A percentile compares a stretch with the other conserved stretches of the same genome.
phyloP scores from a whole-genome alignment of 176 grass and related monocot genomes.

The Oryza brachyantha region DNA sequence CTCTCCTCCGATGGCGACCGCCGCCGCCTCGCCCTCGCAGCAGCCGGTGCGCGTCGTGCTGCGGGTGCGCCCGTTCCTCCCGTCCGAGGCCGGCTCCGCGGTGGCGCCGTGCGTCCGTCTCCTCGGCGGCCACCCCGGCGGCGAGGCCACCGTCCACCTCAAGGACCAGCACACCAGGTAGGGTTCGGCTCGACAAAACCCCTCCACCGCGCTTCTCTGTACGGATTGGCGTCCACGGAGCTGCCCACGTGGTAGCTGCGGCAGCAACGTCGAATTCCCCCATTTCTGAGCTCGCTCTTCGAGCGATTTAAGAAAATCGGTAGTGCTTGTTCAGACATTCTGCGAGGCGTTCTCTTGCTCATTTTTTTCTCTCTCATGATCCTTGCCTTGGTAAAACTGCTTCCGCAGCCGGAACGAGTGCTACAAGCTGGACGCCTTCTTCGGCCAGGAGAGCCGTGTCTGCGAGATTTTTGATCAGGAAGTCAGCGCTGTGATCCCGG shows the following conservation, averaged over 20 bases:
- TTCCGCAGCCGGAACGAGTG: conserved; percentile 65
- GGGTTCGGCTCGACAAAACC: conserved; percentile 13
- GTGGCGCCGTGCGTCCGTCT: conserved; percentile 53
- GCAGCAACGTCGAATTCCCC: not conserved
- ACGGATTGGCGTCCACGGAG: not conserved
- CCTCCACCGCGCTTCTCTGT: not conserved
- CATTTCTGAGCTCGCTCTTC: not conserved
- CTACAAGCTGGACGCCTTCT: conserved; percentile 81
- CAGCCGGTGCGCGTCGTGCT: conserved; percentile 77
- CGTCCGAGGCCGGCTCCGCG: conserved; percentile 36
- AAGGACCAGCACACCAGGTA: conserved; percentile 85
- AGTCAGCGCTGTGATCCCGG: conserved; percentile 59
- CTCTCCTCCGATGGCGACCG: conserved; percentile 48
- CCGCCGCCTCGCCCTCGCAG: not conserved
- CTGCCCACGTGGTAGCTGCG: not conserved
- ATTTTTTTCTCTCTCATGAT: not conserved
- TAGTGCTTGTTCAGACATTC: not conserved
- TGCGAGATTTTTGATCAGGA: conserved; percentile 67
- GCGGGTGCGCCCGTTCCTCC: conserved; percentile 80
- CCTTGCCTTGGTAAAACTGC: not conserved
- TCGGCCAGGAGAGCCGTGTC: conserved; percentile 48
- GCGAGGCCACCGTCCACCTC: conserved; percentile 64
- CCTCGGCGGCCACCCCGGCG: conserved; percentile 24
- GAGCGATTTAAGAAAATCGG: not conserved
- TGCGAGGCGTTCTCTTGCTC: not conserved